Evolutionary conservation across 1,284 basidiomycete genomes (phyloP), one percentile per base, ranked within the genome.

Genomic region (Apiotrichum laibachii): DNA sequence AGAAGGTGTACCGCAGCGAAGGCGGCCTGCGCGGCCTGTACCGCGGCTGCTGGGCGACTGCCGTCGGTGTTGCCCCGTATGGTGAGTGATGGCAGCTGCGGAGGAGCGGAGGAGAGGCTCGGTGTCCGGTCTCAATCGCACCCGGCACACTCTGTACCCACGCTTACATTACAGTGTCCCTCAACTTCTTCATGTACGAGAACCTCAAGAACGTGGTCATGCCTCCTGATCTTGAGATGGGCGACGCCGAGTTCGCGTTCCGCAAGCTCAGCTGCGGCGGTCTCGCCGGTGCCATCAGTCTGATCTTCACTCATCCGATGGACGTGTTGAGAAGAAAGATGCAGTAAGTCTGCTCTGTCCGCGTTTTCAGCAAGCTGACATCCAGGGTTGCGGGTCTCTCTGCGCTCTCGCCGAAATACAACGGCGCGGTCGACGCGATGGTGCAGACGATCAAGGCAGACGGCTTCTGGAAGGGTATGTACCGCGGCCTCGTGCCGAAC

Each of bases 271-370:
- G 62, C 0, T 82, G 81, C 57, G 82, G 82, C 13, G 82, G 79
- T 0, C 60, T 81, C 7, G 82, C 82, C 0, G 83, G 83, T 2
- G 78, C 87, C 21, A 88, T 96, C 67, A 92, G 90, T 34, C 91
- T 98, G 76, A 92, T 92, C 39, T 79, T 97, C 68, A 98, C 95
- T 9, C 97, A 96, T 73, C 95, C 95, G 0, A 89, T 97, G 70
- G 95, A 99, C 75, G 92, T 98, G 1, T 78, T 98, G 55, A 83
- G 95, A 45, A 82, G 95, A 52, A 92, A 96, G 79, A 93, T 99
- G 88, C 95, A 99, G 76, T 90, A 95, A 57, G 31, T 31, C 57
- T n/a, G 45, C 40, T n/a, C 40, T 42, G 16, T 2, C n/a, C 3
- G 5, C 40, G 7, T 9, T 42, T 31, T 31, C 26, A 7, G 7